Percentiles rank a stretch among this genome's conserved stretches.
phyloP scores from a whole-genome alignment of 768 basidiomycete genomes.

The Paxillus rubicundulus region DNA sequence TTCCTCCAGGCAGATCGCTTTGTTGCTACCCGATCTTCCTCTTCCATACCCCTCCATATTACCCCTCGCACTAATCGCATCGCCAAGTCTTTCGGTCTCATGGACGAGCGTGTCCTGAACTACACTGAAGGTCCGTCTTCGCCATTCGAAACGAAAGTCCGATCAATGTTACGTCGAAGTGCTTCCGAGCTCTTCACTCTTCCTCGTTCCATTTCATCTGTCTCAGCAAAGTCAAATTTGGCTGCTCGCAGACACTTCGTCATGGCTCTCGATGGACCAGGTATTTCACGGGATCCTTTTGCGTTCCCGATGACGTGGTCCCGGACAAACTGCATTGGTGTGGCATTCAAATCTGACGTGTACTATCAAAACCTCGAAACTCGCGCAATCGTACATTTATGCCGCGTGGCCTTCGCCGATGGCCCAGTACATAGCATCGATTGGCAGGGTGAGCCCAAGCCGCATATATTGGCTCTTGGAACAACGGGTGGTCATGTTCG shows the following conservation, averaged over 20 bases:
- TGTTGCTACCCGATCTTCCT: constrained; percentile 51
- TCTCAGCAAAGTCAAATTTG: constrained; percentile 60
- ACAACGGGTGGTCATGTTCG: constrained; percentile 50
- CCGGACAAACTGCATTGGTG: constrained; percentile 53
- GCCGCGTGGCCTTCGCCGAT: constrained; percentile 33
- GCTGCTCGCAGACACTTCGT: constrained; percentile 51
- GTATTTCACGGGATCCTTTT: constrained; percentile 50
- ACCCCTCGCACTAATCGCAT: constrained; percentile 70
- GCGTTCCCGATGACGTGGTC: constrained; percentile 67
- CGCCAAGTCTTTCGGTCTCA: constrained; percentile 57
- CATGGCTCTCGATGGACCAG: constrained; percentile 64
- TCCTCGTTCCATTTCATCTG: constrained; percentile 29
- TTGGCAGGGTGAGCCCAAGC: constrained; percentile 46
- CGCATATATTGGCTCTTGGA: constrained; percentile 49
- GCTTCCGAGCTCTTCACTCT: constrained; percentile 48
- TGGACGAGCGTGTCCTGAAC: constrained; percentile 53
- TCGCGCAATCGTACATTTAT: constrained; percentile 51
- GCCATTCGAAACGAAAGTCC: constrained; percentile 39
- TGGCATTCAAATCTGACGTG: constrained; percentile 56
- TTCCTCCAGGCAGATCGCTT: constrained; percentile 56
- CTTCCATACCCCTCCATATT: constrained; percentile 51
- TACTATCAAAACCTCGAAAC: constrained; percentile 63
- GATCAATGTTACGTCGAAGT: constrained; percentile 49
- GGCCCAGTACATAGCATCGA: constrained; percentile 47
- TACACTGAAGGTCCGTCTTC: constrained; percentile 42